These are phyloP conservation scores for Penicillium occitanis DNA, from an alignment of 2,329 filamentous ascomycete genomes.

Conservation along the genomic window DNA sequence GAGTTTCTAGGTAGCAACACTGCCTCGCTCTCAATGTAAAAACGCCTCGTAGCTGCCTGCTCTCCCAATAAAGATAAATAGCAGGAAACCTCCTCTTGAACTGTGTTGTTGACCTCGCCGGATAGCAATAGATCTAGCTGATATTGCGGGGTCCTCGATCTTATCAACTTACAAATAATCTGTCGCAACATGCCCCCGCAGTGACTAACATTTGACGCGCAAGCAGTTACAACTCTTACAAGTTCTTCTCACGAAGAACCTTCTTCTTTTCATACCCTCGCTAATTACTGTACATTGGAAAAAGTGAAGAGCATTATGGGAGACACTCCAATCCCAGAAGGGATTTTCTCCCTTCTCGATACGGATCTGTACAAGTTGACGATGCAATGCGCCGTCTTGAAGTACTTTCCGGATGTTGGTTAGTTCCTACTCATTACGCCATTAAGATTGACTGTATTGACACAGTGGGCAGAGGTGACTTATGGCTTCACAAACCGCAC, in stretches of 20 bases:
- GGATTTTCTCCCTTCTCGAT: conserved; percentile 78
- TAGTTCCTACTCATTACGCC: conserved; percentile 25
- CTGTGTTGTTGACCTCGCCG: neutral
- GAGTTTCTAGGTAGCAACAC: neutral
- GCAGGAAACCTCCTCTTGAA: neutral
- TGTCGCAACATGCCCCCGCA: conserved; percentile 8
- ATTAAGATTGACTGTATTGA: conserved; percentile 13
- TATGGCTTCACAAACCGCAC: conserved; percentile 97
- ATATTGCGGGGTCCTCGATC: conserved; percentile 2
- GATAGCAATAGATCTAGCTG: neutral
- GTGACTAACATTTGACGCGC: conserved; percentile 15
- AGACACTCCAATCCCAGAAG: conserved; percentile 54
- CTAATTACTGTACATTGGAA: neutral
- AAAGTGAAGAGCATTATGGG: conserved; percentile 5
- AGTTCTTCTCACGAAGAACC: neutral
- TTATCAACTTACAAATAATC: conserved; percentile 9
- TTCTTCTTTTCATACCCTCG: neutral
- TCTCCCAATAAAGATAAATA: neutral
- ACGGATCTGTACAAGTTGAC: conserved; percentile 94
- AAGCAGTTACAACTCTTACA: neutral
- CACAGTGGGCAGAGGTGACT: conserved; percentile 60
- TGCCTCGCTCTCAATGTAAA: neutral
- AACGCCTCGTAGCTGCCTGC: neutral
- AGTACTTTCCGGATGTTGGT: conserved; percentile 75
- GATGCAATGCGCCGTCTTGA: conserved; percentile 96